A percentile compares a stretch with the other conserved stretches of the same genome.
phyloP scores from a whole-genome alignment of 768 basidiomycete species.

The Candolleomyces efflorescens region DNA sequence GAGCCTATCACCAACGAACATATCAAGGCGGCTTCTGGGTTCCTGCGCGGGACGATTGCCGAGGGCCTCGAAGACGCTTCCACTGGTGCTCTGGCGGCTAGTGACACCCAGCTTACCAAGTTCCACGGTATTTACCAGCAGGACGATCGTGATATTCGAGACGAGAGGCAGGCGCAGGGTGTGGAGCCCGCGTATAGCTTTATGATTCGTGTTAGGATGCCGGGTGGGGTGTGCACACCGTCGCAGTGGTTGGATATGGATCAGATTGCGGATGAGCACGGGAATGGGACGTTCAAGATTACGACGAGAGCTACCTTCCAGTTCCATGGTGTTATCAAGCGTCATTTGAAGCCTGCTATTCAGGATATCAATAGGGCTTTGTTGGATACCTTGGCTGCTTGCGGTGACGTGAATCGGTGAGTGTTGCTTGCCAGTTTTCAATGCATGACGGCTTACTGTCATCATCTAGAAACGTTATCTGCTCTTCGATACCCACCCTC shows the following conservation, averaged over 20 bases:
- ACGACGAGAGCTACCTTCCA: slow-evolving; percentile 99
- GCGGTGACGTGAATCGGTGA: slow-evolving; percentile 95
- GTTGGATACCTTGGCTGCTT: slow-evolving; percentile 95
- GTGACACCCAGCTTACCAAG: slow-evolving; percentile 94
- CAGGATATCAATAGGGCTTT: slow-evolving; percentile 90
- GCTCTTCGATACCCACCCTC: slow-evolving; percentile 84
- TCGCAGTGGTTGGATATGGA: slow-evolving; percentile 95
- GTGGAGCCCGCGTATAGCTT: slow-evolving; percentile 95
- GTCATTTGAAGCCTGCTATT: slow-evolving; percentile 92
- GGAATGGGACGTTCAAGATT: slow-evolving; percentile 91
- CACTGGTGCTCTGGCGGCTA: slow-evolving; percentile 88
- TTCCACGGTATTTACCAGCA: slow-evolving; percentile 97
- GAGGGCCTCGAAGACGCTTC: slow-evolving; percentile 84
- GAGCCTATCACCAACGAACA: slow-evolving; percentile 99
- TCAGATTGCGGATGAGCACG: slow-evolving; percentile 94
- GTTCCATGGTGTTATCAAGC: slow-evolving; percentile 98
- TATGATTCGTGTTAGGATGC: slow-evolving; percentile 98
- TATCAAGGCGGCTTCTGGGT: slow-evolving; percentile 95
- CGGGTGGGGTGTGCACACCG: slow-evolving; percentile 90
- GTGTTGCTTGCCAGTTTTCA: slow-evolving; percentile 12
- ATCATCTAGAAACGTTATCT: slow-evolving; percentile 75
- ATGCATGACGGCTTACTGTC: neutral
- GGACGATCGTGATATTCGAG: slow-evolving; percentile 97
- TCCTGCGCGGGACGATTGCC: slow-evolving; percentile 89
- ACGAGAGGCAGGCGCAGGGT: slow-evolving; percentile 89